A percentile compares a stretch with the other conserved stretches of the same genome.
Evolutionary conservation across 2,329 filamentous ascomycete species (phyloP).

Genomic region (Tolypocladium pustulatum): DNA sequence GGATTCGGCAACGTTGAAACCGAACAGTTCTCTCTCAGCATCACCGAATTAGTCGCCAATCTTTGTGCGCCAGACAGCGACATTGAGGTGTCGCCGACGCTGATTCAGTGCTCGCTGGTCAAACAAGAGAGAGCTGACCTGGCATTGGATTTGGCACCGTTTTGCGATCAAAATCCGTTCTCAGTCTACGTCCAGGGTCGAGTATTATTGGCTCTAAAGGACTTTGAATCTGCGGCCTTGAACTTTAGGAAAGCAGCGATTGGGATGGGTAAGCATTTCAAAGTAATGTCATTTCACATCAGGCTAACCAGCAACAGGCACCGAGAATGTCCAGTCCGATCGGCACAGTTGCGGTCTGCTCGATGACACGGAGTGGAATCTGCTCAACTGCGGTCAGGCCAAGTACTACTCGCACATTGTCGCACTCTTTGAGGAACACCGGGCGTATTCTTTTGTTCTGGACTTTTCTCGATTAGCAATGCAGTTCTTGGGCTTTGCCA

Average conservation of each 20-base stretch:
- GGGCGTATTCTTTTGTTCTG: slow-evolving; percentile 68
- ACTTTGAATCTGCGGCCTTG: slow-evolving; percentile 61
- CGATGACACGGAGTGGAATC: slow-evolving; percentile 61
- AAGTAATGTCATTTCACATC: neutral
- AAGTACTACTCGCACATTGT: slow-evolving; percentile 84
- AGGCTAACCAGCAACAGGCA: slow-evolving; percentile 21
- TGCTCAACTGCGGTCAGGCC: slow-evolving; percentile 61
- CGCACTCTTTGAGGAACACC: slow-evolving; percentile 67
- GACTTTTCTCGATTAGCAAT: slow-evolving; percentile 73
- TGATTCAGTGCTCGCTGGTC: slow-evolving; percentile 52
- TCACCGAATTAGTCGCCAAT: slow-evolving; percentile 58
- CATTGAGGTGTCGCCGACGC: slow-evolving; percentile 49
- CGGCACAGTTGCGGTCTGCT: slow-evolving; percentile 57
- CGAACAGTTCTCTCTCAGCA: slow-evolving; percentile 43
- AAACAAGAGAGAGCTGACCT: slow-evolving; percentile 50
- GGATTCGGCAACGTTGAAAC: slow-evolving; percentile 41
- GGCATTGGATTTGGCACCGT: slow-evolving; percentile 45
- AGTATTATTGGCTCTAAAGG: slow-evolving; percentile 61
- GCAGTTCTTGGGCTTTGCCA: slow-evolving; percentile 38
- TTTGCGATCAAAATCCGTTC: slow-evolving; percentile 48
- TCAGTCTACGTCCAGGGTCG: slow-evolving; percentile 79
- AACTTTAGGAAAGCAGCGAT: slow-evolving; percentile 78
- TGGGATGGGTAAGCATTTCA: slow-evolving; percentile 55
- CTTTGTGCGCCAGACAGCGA: slow-evolving; percentile 55
- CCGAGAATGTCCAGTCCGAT: slow-evolving; percentile 33